Evolutionary conservation across 257 asterid species (phyloP).

Genomic region (Galeopsis tetrahit): DNA sequence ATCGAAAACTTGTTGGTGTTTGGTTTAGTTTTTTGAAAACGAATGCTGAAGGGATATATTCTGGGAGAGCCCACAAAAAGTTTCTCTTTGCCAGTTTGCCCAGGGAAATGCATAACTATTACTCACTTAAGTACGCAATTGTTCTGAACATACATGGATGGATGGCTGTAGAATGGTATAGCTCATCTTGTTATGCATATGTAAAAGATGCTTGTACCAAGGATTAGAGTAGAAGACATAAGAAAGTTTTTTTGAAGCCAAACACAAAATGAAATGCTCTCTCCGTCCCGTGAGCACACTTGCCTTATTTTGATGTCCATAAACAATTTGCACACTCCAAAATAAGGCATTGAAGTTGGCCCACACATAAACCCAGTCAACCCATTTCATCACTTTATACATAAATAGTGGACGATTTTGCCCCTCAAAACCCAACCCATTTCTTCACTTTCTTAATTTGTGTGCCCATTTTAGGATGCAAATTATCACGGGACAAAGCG

Average conservation of each 20-base stretch:
- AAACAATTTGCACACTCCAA: too few relatives aligned
- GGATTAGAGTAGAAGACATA: not conserved
- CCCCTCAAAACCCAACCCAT: too few relatives aligned
- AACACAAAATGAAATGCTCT: not conserved
- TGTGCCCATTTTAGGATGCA: too few relatives aligned
- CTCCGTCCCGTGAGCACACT: too few relatives aligned
- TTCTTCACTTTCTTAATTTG: too few relatives aligned
- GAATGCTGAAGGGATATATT: not conserved
- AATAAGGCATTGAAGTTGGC: too few relatives aligned
- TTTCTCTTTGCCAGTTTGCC: not conserved
- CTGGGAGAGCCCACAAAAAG: not conserved
- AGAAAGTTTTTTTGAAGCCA: conserved; percentile 6
- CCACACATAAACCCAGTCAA: too few relatives aligned
- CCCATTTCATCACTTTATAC: too few relatives aligned
- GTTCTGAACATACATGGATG: not conserved
- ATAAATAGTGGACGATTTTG: too few relatives aligned
- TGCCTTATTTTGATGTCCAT: too few relatives aligned
- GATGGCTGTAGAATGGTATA: not conserved
- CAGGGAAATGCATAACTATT: not conserved
- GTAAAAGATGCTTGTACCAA: not conserved
- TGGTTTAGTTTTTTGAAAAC: not conserved
- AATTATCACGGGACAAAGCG: not conserved
- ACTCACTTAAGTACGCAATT: too few relatives aligned
- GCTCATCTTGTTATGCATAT: not conserved
- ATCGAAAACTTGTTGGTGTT: not conserved